Base-by-base conservation (phyloP, 2,329 filamentous ascomycete species). In the Fusarium chaquense region DNA sequence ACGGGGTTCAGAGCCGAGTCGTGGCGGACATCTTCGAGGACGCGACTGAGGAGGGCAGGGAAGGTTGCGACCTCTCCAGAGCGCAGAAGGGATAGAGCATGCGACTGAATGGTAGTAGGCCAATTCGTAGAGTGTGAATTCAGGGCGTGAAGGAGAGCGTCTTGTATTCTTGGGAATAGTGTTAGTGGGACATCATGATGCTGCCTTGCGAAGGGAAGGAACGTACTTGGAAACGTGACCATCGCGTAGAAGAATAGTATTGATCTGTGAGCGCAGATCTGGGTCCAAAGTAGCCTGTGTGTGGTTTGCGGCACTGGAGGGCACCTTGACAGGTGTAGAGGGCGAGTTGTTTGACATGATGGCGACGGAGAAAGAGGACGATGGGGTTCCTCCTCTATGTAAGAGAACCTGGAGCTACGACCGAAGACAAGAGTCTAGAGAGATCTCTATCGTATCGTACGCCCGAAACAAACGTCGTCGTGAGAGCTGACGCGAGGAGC, bases 241-340 rank as follows among this genome's bases (percentile, higher is more conserved):
- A 46, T 89, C 87, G 41, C 83, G 81, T 35, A 90, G 80, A 26
- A 91, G 79, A 15, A 87, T 73, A 12, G 83, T 81, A 75, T 91
- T 90, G 73, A 91, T 87, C 71, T 89, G 84, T 3, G 88, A 90
- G 24, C 89, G 83, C 59, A 90, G 78, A 61, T 90, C 88, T 9
- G 85, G 82, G 71, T 91, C 89, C 59, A 88, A 83, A 11, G 87
- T 90, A 8, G 87, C 86, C 51, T 86, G 81, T 18, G 87, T 86
- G 78, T 90, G 88, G 71, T 83, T 85, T 5, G 87, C 82, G n/a
- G 86, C 86, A 33, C 86, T 84, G 9, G 85, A 79, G 16, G 89
- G 86, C 50, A 90, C 86, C 76, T 89, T 89, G 72, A 89, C 86
- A 6, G 87, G 87, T 24, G 87, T 87, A 32, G 86, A 82, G 36